Evolutionary conservation across 495 filamentous ascomycete genomes (phyloP), one percentile per base, ranked within the genome.

Genomic region (Penicillium daleae): DNA sequence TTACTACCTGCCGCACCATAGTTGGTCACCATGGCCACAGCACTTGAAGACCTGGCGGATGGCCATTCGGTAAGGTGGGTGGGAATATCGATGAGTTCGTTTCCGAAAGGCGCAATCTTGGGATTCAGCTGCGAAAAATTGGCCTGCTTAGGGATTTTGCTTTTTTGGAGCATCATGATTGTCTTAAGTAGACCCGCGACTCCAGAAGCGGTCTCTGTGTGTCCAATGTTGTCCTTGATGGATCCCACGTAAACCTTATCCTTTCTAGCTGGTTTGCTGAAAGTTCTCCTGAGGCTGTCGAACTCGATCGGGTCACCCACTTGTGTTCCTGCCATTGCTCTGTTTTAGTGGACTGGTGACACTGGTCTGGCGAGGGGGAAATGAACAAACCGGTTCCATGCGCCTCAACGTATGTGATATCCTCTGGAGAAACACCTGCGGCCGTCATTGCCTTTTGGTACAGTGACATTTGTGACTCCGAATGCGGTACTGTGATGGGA

Each of bases 151-250:
- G 74, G 73, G 2, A 79, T 73, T 17, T 55, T 50, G 9, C 65
- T 51, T 15, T 78, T 51, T 13, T 75, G 71, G 37, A 84, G 76
- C 79, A 83, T 83, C 8, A 77, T 33, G 17, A 80, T 50, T 7
- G 70, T 66, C 61, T 81, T 81, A 0, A 19, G 80, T 59, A 40
- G 81, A 59, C 3, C 68, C 66, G 70, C 75, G 1, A 77, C 71
- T 12, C 81, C 81, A 10, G 79, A 74, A 6, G 79, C 67, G 2
- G 67, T 65, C 60, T 84, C 81, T 0, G 66, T 68, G 56, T 84
- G 81, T 1, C 81, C 81, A 27, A 83, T 68, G 19, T 74, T 71
- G 1, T 71, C 68, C 59, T 84, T 85, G 46, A 83, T 65, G 3
- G 78, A 78, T 0, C 68, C 73, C 1, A 76, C 13, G 26, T 42